Conservation (phyloP, 1,139 yeast species). For the Yamadazyma siamensis region DNA sequence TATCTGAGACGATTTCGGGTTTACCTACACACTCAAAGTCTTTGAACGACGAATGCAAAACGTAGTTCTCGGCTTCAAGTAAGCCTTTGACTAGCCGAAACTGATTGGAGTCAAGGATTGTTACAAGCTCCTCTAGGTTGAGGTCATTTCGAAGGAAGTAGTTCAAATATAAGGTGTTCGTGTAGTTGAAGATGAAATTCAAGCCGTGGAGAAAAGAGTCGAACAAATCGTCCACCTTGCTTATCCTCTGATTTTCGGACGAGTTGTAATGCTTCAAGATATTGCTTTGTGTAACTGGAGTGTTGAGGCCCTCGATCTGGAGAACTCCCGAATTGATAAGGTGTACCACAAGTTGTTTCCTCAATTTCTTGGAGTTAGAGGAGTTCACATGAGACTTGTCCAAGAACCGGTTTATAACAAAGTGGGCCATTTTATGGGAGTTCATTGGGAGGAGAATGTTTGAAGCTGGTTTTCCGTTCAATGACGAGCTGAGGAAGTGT, state of each 20-base stretch:
- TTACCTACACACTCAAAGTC: background rate
- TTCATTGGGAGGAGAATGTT: slow-evolving; percentile 27
- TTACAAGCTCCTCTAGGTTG: slow-evolving; percentile 13
- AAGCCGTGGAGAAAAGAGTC: slow-evolving; percentile 37
- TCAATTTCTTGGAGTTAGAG: slow-evolving; percentile 17
- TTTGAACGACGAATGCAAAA: slow-evolving; percentile 8
- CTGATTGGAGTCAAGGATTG: slow-evolving; percentile 9
- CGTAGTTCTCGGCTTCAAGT: slow-evolving; percentile 7
- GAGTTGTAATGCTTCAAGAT: slow-evolving; percentile 12
- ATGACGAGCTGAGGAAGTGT: slow-evolving; percentile 16
- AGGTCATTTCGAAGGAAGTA: slow-evolving; percentile 10
- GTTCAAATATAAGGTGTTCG: slow-evolving; percentile 15
- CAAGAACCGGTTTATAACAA: slow-evolving; percentile 36
- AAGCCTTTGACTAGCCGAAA: slow-evolving; percentile 7
- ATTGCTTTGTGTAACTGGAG: slow-evolving; percentile 4
- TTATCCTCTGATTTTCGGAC: slow-evolving; percentile 2
- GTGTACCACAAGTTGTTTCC: slow-evolving; percentile 8
- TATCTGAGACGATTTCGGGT: slow-evolving; percentile 2
- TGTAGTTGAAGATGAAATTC: slow-evolving; percentile 19
- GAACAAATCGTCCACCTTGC: slow-evolving; percentile 38
- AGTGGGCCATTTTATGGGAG: slow-evolving; percentile 34
- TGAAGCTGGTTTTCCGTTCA: slow-evolving; percentile 2
- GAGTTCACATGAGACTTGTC: slow-evolving; percentile 17
- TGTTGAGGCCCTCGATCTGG: slow-evolving; percentile 1
- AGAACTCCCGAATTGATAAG: slow-evolving; percentile 5